Evolutionary conservation across 441 rosid genomes (phyloP).

Genomic region (Metrosideros polymorpha): DNA sequence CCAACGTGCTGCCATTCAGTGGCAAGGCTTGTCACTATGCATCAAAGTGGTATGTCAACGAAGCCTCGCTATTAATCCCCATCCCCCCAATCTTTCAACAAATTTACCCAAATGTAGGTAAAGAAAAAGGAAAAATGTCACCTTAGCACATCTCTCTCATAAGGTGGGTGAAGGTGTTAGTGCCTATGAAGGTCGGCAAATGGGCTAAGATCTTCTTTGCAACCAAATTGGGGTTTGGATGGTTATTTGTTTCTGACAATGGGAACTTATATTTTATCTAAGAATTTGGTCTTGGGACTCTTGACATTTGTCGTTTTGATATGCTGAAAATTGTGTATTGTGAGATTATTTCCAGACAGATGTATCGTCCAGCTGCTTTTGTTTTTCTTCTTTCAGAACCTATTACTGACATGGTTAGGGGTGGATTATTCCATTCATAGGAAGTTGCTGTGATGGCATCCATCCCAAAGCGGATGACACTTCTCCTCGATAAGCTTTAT

Average conservation of each 20-base stretch:
- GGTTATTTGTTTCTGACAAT: background rate
- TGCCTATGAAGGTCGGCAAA: background rate
- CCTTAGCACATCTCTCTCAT: background rate
- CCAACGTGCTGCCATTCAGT: slow-evolving; percentile 46
- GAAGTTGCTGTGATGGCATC: background rate
- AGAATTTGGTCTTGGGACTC: background rate
- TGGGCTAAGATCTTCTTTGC: background rate
- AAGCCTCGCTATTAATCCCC: background rate
- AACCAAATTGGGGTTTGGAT: background rate
- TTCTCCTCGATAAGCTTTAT: background rate
- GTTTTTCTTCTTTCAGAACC: background rate
- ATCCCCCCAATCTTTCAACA: background rate
- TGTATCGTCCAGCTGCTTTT: background rate
- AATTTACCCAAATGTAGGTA: background rate
- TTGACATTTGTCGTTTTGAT: background rate
- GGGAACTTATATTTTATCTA: background rate
- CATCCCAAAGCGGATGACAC: background rate
- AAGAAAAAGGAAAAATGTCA: background rate
- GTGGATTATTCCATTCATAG: background rate
- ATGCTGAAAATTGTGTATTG: background rate
- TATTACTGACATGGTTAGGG: background rate
- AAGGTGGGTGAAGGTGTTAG: background rate
- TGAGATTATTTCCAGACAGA: background rate
- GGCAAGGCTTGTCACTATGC: slow-evolving; percentile 52
- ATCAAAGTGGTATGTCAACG: slow-evolving; percentile 33